Percentiles rank a stretch among this genome's conserved stretches.
phyloP scores from a whole-genome alignment of 2,329 filamentous ascomycete genomes.

The Penicillium sp. region DNA sequence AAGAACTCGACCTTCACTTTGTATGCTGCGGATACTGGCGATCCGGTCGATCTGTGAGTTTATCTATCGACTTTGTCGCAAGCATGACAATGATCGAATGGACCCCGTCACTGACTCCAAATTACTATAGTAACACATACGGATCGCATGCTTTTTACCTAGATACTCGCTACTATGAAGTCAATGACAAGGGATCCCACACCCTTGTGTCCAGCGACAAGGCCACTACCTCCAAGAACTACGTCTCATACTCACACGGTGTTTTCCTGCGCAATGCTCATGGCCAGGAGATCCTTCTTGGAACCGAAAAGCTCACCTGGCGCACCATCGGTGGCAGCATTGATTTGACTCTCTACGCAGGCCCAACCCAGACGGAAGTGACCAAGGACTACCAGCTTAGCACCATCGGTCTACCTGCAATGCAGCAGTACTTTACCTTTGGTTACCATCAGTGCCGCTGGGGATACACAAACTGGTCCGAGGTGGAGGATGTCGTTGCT shows the following conservation, averaged over 20 bases:
- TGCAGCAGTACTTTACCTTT: constrained; percentile 82
- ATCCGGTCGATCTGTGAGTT: constrained; percentile 54
- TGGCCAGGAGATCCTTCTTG: constrained; percentile 73
- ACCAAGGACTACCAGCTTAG: constrained; percentile 73
- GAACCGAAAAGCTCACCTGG: constrained; percentile 71
- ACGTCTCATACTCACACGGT: constrained; percentile 74
- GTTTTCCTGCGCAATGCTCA: constrained; percentile 80
- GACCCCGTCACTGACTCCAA: not conserved
- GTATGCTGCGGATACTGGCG: constrained; percentile 71
- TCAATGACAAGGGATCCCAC: constrained; percentile 56
- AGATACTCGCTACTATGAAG: constrained; percentile 76
- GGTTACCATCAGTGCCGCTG: constrained; percentile 85
- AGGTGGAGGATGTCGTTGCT: constrained; percentile 64
- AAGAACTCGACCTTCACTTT: constrained; percentile 74
- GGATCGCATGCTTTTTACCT: constrained; percentile 79
- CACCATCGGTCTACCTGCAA: constrained; percentile 71
- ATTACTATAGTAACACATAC: constrained; percentile 66
- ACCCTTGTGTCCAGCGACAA: constrained; percentile 62
- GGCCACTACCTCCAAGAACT: constrained; percentile 59
- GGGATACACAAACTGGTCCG: constrained; percentile 77
- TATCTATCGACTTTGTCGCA: not conserved
- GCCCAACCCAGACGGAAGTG: constrained; percentile 71
- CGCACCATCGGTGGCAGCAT: constrained; percentile 75
- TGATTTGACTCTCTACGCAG: constrained; percentile 80
- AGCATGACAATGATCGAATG: not conserved